Evolutionary conservation across 768 basidiomycete species (phyloP), one percentile per base, ranked within the genome.

Genomic region (Mycena maculata): DNA sequence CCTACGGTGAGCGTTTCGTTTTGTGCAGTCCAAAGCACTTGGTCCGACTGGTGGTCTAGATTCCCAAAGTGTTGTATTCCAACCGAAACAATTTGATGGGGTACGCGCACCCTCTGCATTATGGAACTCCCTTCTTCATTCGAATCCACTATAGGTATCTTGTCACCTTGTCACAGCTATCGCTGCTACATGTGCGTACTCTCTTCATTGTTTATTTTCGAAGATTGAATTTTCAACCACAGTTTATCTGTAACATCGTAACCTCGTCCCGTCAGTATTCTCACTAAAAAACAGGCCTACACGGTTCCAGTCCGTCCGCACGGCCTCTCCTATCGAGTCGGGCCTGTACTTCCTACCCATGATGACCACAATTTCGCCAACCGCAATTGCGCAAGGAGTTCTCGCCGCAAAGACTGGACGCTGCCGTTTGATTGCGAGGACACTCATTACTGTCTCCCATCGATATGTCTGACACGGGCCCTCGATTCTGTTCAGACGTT

Each of bases 231-330:
- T 47, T 18, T 18, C 11, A 48, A 60, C 13, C 20, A 1, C 11
- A 64, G 63, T 50, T n/a, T 64, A 64, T 36, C 16, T 63, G 61
- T 62, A 28, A 28, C 39, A 23, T 52, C 31, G 23, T 18, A 38
- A 27, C 11, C 5, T 53, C 2, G n/a, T 25, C 15, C 15, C 28
- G n/a, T 16, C n/a, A n/a, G n/a, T 45, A 4, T 22, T 41, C 39
- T 28, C 2, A 57, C 38, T 27, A n/a, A 36, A 18, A 6, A 22
- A n/a, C 36, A 63, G 63, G 30, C 65, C 65, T 2, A 66, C 65
- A 12, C 60, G 74, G 72, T 83, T 83, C 69, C 84, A 84, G 63
- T 77, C 83, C 1, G 76, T 76, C 20, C 78, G 77, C 59, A 74
- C 62, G 15, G 79, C 76, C 1, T 71, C 72, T 2, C 80, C 84